Evolutionary conservation across 1,284 basidiomycete species (phyloP), one percentile per base, ranked within the genome.

Genomic region (Irpex rosettiformis): DNA sequence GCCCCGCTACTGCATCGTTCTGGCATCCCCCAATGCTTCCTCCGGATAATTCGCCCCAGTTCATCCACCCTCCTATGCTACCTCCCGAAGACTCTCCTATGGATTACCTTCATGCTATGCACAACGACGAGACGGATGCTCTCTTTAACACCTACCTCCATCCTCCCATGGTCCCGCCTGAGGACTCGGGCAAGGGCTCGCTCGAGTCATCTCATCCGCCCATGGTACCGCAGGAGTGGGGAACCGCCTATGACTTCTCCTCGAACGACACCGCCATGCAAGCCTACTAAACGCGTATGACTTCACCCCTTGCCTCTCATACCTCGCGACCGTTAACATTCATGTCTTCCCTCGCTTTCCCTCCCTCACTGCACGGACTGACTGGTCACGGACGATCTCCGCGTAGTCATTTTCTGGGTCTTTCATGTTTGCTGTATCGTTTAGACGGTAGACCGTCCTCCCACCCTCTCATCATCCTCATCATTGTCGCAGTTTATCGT

Each of bases 1-100:
- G 80, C 5, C 78, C 78, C 0, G 75, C 77, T 0, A 85, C 80
- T 62, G 77, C 63, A 58, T 45, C 83, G 7, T 85, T 86, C 66
- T 90, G 87, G 86, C 88, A 89, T 69, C 86, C 88, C 2, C 85
- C 86, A 4, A 86, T 87, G 79, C 77, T 86, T 60, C 75, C 82
- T 1, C 79, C 82, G 48, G 75, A 77, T 59, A 73, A 77, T 58
- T 83, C 82, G 8, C 80, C 81, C 3, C 76, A 77, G 49, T 69
- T 81, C 55, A 73, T 83, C 60, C 86, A 86, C 59, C 84, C 83
- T n/a, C 82, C 82, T 21, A 82, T 85, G 81, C 73, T 84, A 13
- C 78, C 79, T 0, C 70, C 75, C 0, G 75, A 79, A 4, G 77
- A 79, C 61, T 72, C 74, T 4, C 74, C 75, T 47, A 79, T 82